phyloP scores from a whole-genome alignment of 805 yeast genomes.

The Myxozyma monticola region DNA sequence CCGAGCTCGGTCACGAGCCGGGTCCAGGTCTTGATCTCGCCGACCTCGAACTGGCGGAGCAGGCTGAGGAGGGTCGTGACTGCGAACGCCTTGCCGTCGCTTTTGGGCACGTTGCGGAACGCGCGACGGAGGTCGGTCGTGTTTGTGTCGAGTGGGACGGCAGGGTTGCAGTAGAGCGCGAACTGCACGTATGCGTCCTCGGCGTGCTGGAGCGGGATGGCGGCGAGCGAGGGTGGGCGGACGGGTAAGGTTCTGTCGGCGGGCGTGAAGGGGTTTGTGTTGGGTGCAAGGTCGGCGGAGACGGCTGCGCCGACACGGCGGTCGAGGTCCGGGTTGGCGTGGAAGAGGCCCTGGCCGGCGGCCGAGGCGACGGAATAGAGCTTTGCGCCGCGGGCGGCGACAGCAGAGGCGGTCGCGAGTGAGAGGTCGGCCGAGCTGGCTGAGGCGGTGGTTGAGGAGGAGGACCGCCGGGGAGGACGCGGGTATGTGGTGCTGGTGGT shows the following conservation, averaged over 20 bases:
- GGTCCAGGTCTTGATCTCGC: slow-evolving; percentile 30
- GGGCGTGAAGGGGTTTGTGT: slow-evolving; percentile 8
- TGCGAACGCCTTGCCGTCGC: slow-evolving; percentile 27
- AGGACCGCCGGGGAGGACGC: too few species aligned
- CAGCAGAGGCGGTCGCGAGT: slow-evolving; percentile 24
- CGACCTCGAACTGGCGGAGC: slow-evolving; percentile 22
- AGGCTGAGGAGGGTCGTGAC: slow-evolving; percentile 15
- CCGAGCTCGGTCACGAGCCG: slow-evolving; percentile 27
- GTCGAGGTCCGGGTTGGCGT: slow-evolving; percentile 25
- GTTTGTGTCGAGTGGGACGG: slow-evolving; percentile 6
- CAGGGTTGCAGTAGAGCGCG: slow-evolving; percentile 27
- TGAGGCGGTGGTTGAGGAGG: too few species aligned
- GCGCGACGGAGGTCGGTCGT: slow-evolving; percentile 24
- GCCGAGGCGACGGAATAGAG: slow-evolving; percentile 4
- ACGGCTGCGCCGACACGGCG: slow-evolving; percentile 10
- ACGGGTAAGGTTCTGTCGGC: slow-evolving; percentile 15
- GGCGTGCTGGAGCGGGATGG: slow-evolving; percentile 1
- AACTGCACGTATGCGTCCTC: slow-evolving; percentile 23
- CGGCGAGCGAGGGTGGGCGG: slow-evolving; percentile 3
- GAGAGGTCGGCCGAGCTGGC: slow-evolving; percentile 5
- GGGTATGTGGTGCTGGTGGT: too few species aligned
- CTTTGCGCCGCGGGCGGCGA: slow-evolving; percentile 22
- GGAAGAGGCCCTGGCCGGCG: slow-evolving; percentile 18
- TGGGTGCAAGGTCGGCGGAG: background rate
- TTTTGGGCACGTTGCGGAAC: slow-evolving; percentile 27